Percentiles rank a stretch among this genome's conserved stretches.
These are phyloP conservation scores for Nematocida homosporus DNA, from an alignment of 371 early-diverging fungal species.

Conservation along the genomic window DNA sequence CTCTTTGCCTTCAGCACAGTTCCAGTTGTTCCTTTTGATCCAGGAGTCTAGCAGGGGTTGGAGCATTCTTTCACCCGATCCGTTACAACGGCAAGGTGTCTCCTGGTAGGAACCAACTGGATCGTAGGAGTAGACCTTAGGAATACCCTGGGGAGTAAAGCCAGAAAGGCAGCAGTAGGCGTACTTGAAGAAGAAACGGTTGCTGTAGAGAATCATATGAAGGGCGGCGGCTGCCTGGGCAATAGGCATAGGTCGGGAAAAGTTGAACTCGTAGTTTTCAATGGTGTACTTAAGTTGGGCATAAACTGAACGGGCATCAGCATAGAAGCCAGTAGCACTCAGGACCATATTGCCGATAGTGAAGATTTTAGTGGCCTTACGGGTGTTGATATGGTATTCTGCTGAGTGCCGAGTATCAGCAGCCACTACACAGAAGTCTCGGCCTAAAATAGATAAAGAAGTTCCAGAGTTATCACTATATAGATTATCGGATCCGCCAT, in stretches of 20 bases:
- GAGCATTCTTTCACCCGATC: conserved; percentile 81
- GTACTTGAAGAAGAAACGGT: conserved; percentile 96
- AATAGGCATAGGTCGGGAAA: conserved; percentile 82
- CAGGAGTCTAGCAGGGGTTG: conserved; percentile 97
- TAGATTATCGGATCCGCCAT: conserved; percentile 56
- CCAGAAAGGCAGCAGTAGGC: conserved; percentile 83
- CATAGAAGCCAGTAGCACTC: conserved; percentile 83
- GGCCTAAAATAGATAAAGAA: conserved; percentile 82
- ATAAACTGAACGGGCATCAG: conserved; percentile 81
- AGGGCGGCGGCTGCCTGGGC: conserved; percentile 86
- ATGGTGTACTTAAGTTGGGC: conserved; percentile 76
- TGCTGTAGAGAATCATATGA: conserved; percentile 77
- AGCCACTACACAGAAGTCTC: conserved; percentile 85
- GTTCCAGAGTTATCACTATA: conserved; percentile 77
- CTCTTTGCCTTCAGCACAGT: conserved; percentile 49
- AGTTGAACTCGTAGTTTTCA: conserved; percentile 67
- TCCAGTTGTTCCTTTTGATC: conserved; percentile 70
- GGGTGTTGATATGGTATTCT: conserved; percentile 85
- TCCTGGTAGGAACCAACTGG: conserved; percentile 87
- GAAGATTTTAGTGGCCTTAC: conserved; percentile 84
- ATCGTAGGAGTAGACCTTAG: conserved; percentile 82
- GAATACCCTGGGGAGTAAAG: conserved; percentile 75
- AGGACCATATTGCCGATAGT: conserved; percentile 74
- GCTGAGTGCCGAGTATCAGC: conserved; percentile 92
- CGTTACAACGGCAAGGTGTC: conserved; percentile 75